Evolutionary conservation across 805 yeast species (phyloP).

Genomic region (Hanseniaspora nectarophila): DNA sequence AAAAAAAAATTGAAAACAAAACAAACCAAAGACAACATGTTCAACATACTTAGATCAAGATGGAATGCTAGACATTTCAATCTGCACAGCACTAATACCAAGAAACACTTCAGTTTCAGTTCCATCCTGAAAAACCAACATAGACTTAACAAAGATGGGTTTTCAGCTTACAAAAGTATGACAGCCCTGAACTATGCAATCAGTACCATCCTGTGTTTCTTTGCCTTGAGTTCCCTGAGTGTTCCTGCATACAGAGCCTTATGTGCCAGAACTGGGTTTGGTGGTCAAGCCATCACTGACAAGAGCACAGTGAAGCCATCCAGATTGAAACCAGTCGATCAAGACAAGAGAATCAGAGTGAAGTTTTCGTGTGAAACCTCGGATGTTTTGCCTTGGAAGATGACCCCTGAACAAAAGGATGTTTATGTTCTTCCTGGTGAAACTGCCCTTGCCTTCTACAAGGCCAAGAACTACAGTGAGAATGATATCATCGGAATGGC

Average conservation of each 20-base stretch:
- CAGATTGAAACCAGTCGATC: slow-evolving; percentile 75
- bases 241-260: slow-evolving; percentile 86
- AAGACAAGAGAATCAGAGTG: slow-evolving; percentile 68
- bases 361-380: slow-evolving; percentile 87
- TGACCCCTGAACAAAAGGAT: slow-evolving; percentile 86
- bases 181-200: slow-evolving; percentile 56
- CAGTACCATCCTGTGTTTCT: slow-evolving; percentile 56
- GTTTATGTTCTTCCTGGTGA: slow-evolving; percentile 92
- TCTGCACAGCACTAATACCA: background rate
- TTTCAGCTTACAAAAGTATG: slow-evolving; percentile 30
- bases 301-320: slow-evolving; percentile 68
- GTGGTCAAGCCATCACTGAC: slow-evolving; percentile 90
- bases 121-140: slow-evolving; percentile 18
- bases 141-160: slow-evolving; percentile 18
- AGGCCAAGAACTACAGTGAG: slow-evolving; percentile 73
- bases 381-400: slow-evolving; percentile 84
- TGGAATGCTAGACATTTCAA: background rate
- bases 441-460: slow-evolving; percentile 90
- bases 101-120: background rate
- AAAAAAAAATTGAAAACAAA: too few species aligned
- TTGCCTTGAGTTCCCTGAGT: slow-evolving; percentile 75
- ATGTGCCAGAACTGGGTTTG: slow-evolving; percentile 92
- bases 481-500: slow-evolving; percentile 97
- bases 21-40: background rate
- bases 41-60: background rate